Conservation (phyloP, 768 basidiomycete genomes). For the Agaricus sinodeliciosus region DNA sequence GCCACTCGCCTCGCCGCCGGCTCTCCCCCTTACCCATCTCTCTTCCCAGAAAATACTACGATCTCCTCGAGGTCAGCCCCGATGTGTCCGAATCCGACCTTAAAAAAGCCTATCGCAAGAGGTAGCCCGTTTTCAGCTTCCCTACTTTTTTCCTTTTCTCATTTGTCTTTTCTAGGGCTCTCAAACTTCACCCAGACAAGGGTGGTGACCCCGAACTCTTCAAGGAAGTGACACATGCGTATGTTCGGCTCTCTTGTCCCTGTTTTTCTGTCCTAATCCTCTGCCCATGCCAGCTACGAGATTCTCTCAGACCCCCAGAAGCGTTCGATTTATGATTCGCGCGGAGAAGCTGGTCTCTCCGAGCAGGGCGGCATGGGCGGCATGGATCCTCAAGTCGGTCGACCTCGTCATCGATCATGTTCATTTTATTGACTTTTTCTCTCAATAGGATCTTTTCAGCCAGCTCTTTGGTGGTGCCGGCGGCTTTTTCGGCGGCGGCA, state of each 20-base stretch:
- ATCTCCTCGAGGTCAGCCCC: slow-evolving; percentile 81
- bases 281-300: slow-evolving; percentile 61
- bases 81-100: slow-evolving; percentile 78
- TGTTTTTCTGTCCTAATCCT: not conserved
- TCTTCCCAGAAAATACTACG: slow-evolving; percentile 74
- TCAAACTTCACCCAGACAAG: slow-evolving; percentile 87
- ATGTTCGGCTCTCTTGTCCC: slow-evolving; percentile 25
- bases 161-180: slow-evolving; percentile 44
- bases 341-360: slow-evolving; percentile 86
- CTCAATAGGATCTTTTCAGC: slow-evolving; percentile 81
- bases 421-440: slow-evolving; percentile 8
- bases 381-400: slow-evolving; percentile 88
- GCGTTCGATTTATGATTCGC: slow-evolving; percentile 77
- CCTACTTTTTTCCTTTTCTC: slow-evolving; percentile 3
- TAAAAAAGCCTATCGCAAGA: slow-evolving; percentile 95
- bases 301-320: slow-evolving; percentile 85
- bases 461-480: slow-evolving; percentile 91
- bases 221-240: slow-evolving; percentile 97
- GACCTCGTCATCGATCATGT: not conserved
- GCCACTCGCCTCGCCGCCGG: slow-evolving; percentile 1
- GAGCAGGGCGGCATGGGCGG: slow-evolving; percentile 88
- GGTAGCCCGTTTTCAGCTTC: slow-evolving; percentile 37
- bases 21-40: slow-evolving; percentile 7
- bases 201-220: slow-evolving; percentile 95
- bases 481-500: slow-evolving; percentile 68